Evolutionary conservation across 179 eudicot genomes (phyloP).

Genomic region (Silene noctiflora): DNA sequence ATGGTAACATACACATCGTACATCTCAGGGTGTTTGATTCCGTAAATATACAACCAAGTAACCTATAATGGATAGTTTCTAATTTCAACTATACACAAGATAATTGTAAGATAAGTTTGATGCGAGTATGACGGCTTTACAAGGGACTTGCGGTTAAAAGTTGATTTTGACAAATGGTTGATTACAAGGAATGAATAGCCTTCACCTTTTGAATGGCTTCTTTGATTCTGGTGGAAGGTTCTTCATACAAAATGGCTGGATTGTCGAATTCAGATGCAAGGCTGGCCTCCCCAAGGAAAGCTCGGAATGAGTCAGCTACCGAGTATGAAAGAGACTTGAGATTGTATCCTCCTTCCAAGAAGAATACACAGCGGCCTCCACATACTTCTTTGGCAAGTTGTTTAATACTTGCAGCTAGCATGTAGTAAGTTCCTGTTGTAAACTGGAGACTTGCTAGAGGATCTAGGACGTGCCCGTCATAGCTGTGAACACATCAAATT

Average conservation of each 20-base stretch:
- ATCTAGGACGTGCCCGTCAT: constrained; percentile 85
- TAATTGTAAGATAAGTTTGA: too few species aligned
- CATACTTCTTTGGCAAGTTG: constrained; percentile 82
- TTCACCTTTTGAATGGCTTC: constrained; percentile 71
- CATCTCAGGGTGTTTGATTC: too few species aligned
- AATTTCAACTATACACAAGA: too few species aligned
- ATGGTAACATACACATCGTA: too few species aligned
- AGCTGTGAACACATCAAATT: constrained; percentile 38
- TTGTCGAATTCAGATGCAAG: constrained; percentile 61
- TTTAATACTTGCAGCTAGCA: constrained; percentile 71
- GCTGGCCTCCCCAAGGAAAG: constrained; percentile 83
- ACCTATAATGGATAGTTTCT: too few species aligned
- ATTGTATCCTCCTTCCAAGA: constrained; percentile 95
- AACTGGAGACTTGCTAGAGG: constrained; percentile 83
- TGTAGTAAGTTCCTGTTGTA: constrained; percentile 88
- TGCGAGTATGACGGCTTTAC: not conserved
- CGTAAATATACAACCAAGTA: too few species aligned
- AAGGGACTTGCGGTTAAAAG: not conserved
- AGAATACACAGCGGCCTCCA: constrained; percentile 90
- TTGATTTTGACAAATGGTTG: not conserved
- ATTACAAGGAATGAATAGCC: constrained; percentile 64
- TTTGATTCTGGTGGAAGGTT: constrained; percentile 64
- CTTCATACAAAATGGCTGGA: constrained; percentile 73
- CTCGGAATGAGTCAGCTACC: constrained; percentile 82
- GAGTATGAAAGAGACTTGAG: constrained; percentile 74